phyloP scores from a whole-genome alignment of 2,329 filamentous ascomycete species.

The Berkeleyomyces basicola region DNA sequence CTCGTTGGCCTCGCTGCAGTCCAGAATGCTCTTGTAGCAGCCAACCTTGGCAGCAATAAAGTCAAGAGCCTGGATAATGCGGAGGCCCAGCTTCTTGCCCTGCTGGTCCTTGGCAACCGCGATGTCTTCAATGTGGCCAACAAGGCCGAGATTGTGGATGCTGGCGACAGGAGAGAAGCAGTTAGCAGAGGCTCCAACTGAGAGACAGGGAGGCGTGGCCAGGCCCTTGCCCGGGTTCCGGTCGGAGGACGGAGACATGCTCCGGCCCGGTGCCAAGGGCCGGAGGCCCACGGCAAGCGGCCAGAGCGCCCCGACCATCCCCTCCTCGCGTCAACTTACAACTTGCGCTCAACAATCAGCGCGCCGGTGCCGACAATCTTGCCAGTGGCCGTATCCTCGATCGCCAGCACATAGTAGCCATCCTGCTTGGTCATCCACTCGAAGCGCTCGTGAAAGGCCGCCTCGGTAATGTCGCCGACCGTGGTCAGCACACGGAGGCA shows the following conservation, averaged over 20 bases:
- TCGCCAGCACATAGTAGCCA: constrained; percentile 74
- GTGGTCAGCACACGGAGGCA: constrained; percentile 83
- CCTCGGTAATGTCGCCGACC: constrained; percentile 68
- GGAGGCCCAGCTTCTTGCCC: constrained; percentile 86
- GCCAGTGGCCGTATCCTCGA: constrained; percentile 48
- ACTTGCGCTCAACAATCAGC: constrained; percentile 85
- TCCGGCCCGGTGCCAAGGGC: no score
- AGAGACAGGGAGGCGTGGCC: background rate
- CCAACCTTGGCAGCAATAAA: constrained; percentile 73
- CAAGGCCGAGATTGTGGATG: constrained; percentile 64
- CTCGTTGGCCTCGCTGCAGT: constrained; percentile 91
- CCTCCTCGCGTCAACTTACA: constrained; percentile 35
- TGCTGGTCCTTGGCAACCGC: constrained; percentile 90
- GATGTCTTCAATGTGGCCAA: constrained; percentile 96
- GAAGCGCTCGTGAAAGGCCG: constrained; percentile 62
- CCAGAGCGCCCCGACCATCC: no score
- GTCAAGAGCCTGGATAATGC: constrained; percentile 88
- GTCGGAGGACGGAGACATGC: no score
- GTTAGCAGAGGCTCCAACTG: background rate
- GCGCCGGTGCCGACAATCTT: constrained; percentile 80
- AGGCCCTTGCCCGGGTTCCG: background rate
- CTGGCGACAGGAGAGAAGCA: constrained; percentile 23
- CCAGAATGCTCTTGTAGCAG: constrained; percentile 93
- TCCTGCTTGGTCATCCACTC: constrained; percentile 61
- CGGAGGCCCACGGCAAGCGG: no score